phyloP scores from a whole-genome alignment of 2,329 filamentous ascomycete species.

The Nemania sp. region DNA sequence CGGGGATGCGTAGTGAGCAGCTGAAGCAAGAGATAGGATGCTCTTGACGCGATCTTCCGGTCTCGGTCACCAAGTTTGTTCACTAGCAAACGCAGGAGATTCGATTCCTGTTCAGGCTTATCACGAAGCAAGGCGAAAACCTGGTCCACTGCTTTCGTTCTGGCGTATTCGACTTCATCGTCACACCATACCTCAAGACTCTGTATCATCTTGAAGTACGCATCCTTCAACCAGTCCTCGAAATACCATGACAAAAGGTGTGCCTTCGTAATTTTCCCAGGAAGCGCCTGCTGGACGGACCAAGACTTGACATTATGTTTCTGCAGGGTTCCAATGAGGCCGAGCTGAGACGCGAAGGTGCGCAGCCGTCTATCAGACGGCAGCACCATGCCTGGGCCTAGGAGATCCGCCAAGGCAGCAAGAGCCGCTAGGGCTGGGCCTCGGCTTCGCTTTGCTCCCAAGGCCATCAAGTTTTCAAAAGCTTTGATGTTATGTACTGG shows the following conservation, averaged over 20 bases:
- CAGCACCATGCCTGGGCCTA: conserved; percentile 84
- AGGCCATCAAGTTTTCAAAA: conserved; percentile 77
- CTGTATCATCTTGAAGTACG: conserved; percentile 92
- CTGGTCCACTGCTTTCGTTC: conserved; percentile 84
- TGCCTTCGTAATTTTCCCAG: conserved; percentile 70
- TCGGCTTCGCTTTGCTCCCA: conserved; percentile 93
- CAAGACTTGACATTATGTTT: conserved; percentile 61
- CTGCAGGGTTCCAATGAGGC: conserved; percentile 71
- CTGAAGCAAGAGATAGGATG: conserved; percentile 92
- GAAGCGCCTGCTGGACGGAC: conserved; percentile 70
- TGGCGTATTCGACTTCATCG: conserved; percentile 93
- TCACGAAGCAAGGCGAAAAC: conserved; percentile 90
- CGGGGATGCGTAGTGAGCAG: conserved; percentile 84
- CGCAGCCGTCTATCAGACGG: conserved; percentile 81
- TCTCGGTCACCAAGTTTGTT: conserved; percentile 97
- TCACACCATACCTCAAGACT: conserved; percentile 90
- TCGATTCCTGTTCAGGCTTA: conserved; percentile 96
- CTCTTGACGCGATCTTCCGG: conserved; percentile 91
- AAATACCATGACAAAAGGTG: conserved; percentile 89
- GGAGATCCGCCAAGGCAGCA: conserved; percentile 88
- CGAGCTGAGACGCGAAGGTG: conserved; percentile 78
- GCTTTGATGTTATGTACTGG: conserved; percentile 90
- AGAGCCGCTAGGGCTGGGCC: conserved; percentile 92
- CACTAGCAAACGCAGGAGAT: conserved; percentile 84
- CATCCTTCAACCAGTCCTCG: conserved; percentile 92